Conservation (phyloP, 371 early-diverging fungal genomes). For the Circinella minor region DNA sequence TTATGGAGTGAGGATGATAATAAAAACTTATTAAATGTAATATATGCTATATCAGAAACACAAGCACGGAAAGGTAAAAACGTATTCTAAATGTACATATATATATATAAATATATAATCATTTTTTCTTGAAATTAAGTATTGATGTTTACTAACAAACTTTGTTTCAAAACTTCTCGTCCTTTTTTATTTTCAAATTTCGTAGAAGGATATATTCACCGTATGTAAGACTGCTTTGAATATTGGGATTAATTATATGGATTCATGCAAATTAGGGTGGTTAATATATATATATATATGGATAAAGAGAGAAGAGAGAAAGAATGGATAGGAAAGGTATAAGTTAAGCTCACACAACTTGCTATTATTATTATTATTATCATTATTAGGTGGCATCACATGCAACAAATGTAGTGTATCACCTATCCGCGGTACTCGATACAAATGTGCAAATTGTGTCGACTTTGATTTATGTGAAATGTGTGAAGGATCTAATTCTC, state of each 20-base stretch:
- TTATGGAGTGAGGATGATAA: constrained; percentile 57
- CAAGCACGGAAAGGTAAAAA: constrained; percentile 81
- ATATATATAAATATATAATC: no score
- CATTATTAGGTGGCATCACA: constrained; percentile 79
- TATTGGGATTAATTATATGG: neutral
- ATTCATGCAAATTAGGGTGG: constrained; percentile 1
- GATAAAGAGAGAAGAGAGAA: neutral
- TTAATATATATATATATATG: neutral
- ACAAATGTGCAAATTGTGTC: constrained; percentile 92
- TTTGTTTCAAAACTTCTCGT: no score
- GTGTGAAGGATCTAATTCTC: constrained; percentile 83
- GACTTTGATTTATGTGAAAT: constrained; percentile 94
- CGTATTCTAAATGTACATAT: neutral
- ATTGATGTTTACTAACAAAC: neutral
- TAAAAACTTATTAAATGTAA: constrained; percentile 71
- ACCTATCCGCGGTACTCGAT: constrained; percentile 91
- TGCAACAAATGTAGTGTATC: constrained; percentile 89
- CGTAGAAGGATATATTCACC: constrained; percentile 83
- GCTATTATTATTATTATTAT: no score
- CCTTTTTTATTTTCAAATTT: no score
- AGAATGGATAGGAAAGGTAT: no score
- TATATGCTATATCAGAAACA: constrained; percentile 88
- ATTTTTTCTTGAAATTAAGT: neutral
- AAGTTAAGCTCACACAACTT: no score
- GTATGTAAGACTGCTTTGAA: constrained; percentile 38